Conservation (phyloP, 768 basidiomycete genomes). For the Heimioporus sp. region DNA sequence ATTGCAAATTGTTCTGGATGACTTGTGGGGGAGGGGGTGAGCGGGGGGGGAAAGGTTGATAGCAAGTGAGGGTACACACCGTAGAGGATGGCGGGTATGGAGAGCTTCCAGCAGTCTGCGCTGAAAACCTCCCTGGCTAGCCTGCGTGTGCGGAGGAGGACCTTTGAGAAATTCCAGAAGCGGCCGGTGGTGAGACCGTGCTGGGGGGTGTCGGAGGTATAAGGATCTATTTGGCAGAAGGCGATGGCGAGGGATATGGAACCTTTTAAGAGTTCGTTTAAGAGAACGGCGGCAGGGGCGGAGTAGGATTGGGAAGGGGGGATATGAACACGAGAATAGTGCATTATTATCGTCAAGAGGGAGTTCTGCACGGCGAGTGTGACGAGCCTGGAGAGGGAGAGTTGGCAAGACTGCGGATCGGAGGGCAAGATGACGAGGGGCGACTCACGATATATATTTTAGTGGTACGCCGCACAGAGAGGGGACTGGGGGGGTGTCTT, state of each 20-base stretch:
- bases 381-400: constrained; percentile 50
- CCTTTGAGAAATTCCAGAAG: constrained; percentile 35
- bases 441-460: constrained; percentile 76
- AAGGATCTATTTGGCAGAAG: constrained; percentile 55
- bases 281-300: constrained; percentile 89
- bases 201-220: constrained; percentile 30
- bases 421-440: background rate
- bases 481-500: constrained; percentile 41
- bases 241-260: constrained; percentile 85
- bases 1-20: constrained; percentile 94
- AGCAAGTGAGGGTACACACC: constrained; percentile 36
- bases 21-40: constrained; percentile 38
- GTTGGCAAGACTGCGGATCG: constrained; percentile 6
- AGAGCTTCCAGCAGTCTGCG: constrained; percentile 94
- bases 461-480: constrained; percentile 67
- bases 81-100: constrained; percentile 95
- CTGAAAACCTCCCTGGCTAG: constrained; percentile 76
- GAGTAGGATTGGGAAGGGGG: constrained; percentile 79
- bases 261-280: constrained; percentile 94
- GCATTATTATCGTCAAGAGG: constrained; percentile 89
- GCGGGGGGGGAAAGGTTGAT: background rate
- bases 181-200: constrained; percentile 31
- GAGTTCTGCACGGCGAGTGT: constrained; percentile 95
- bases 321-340: constrained; percentile 87
- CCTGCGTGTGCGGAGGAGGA: constrained; percentile 49